Evolutionary conservation across 768 basidiomycete species (phyloP), one percentile per base, ranked within the genome.

Genomic region (Cyclocybe cylindracea): DNA sequence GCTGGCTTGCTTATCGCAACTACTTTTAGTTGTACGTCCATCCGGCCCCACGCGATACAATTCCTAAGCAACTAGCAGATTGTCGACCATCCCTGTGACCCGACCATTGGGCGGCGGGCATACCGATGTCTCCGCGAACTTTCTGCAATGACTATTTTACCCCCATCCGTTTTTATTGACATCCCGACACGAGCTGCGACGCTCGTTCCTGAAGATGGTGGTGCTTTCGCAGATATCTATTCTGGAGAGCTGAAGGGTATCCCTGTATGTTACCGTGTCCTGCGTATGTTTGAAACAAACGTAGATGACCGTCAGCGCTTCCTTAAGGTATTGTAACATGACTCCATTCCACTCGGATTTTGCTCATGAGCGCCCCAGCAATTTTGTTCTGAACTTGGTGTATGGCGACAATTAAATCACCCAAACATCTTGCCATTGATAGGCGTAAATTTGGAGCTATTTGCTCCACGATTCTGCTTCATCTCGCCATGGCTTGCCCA

Each of bases 371-470:
- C 11, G 7, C 34, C 6, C 18, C 33, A 66, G 66, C 50, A 54
- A 10, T 59, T 64, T 50, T 57, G 56, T 16, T 39, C 56, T 3
- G 64, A 67, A 50, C 45, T 64, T 8, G 39, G 64, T 4, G 38
- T 57, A 10, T 67, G 64, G 64, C 54, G 59, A 19, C 62, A 62
- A 33, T 53, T 67, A 7, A 57, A 44, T 5, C 66, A 67, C 36
- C 61, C 58, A 13, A 67, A 66, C 38, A 59, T 67, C 38, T 54
- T 67, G 16, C 61, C 61, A 1, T 61, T 66, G 32, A 42, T 62
- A 10, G 66, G 66, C 3, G 66, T 62, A 10, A 53, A 48, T 39
- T 11, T 40, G 11, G 53, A 50, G 11, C 13, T 59, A 9, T 60
- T 62, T 18, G 7, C 51, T n/a, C 42, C 52, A 9, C 47, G 44